Base-by-base conservation (phyloP, 2,329 filamentous ascomycete species). In the Zelopaecilomyces penicillatus region DNA sequence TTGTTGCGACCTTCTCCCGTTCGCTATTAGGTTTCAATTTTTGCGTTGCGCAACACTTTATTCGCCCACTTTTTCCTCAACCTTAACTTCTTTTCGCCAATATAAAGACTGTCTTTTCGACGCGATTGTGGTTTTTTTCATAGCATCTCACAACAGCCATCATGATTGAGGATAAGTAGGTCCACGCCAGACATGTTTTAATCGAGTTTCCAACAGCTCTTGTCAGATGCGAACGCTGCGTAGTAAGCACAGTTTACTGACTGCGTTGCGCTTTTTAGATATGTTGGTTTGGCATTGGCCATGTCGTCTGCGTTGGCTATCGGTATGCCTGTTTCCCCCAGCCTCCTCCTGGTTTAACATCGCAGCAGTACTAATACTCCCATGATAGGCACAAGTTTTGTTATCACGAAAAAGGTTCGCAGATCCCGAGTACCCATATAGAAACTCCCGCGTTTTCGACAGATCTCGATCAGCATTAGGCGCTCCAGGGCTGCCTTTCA, bases 321-420 rank as follows among this genome's bases (percentile, higher is more conserved):
- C 67, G 85, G 84, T 85, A 76, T 57, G 74, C 64, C 29, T 37
- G 37, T 33, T 12, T 48, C 42, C 46, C 33, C 28, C 12, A 19
- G 19, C 52, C 33, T 30, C 37, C 37, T 39, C 28, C 36, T 26
- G 4, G 12, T 27, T 12, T 9, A 34, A 9, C 12, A 34, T 9
- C 3, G 32, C 8, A 39, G n/a, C 4, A 29, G 32, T 33, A 8
- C n/a, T 37, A 6, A 26, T 38, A 28, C 42, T 48, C 27, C 45
- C 46, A 39, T 44, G 37, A 35, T 34, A 93, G 88, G 89, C 61
- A 89, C 87, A 42, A 95, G 90, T 76, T 98, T 98, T 66, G 91
- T 98, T 55, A 96, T 98, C 59, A 98, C 94, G 39, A 98, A 98
- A 71, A 97, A 96, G 78, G 87, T 93, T 70, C 65, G 59, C 27